These are phyloP conservation scores for Tetracladium marchalianum DNA, from an alignment of 495 filamentous ascomycete species.

Conservation along the genomic window DNA sequence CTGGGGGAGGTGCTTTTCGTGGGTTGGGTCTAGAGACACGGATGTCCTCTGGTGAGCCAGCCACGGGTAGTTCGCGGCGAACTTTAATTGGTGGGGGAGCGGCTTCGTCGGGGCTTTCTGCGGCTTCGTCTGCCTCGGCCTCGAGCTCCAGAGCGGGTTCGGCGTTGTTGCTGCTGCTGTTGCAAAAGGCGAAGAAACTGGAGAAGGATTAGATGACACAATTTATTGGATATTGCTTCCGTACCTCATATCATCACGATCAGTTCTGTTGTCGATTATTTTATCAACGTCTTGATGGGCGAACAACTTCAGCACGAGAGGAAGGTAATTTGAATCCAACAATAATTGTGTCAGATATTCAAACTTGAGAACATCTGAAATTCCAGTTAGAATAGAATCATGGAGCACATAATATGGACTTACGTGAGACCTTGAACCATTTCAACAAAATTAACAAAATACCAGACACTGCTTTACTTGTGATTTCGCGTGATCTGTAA, in stretches of 20 bases:
- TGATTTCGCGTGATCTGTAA: constrained; percentile 72
- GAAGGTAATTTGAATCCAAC: constrained; percentile 88
- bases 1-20: constrained; percentile 42
- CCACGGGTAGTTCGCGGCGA: constrained; percentile 13
- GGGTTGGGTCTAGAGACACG: constrained; percentile 21
- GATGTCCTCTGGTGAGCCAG: constrained; percentile 16
- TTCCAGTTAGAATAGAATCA: constrained; percentile 21
- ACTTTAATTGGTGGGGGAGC: constrained; percentile 70
- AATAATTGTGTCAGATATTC: constrained; percentile 92
- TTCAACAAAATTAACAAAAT: constrained; percentile 78
- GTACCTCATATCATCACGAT: constrained; percentile 74
- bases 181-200: constrained; percentile 88
- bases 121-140: neutral
- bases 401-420: constrained; percentile 23
- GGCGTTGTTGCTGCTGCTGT: constrained; percentile 21
- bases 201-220: neutral
- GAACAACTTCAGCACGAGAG: constrained; percentile 83
- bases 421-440: constrained; percentile 95
- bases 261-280: constrained; percentile 73
- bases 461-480: constrained; percentile 80
- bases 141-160: neutral
- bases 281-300: constrained; percentile 86
- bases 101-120: constrained; percentile 54
- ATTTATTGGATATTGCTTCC: constrained; percentile 10
- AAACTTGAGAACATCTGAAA: constrained; percentile 80